These are phyloP conservation scores for Bonia amplexicaulis DNA, from an alignment of 176 grass and related monocot species.

Conservation along the genomic window DNA sequence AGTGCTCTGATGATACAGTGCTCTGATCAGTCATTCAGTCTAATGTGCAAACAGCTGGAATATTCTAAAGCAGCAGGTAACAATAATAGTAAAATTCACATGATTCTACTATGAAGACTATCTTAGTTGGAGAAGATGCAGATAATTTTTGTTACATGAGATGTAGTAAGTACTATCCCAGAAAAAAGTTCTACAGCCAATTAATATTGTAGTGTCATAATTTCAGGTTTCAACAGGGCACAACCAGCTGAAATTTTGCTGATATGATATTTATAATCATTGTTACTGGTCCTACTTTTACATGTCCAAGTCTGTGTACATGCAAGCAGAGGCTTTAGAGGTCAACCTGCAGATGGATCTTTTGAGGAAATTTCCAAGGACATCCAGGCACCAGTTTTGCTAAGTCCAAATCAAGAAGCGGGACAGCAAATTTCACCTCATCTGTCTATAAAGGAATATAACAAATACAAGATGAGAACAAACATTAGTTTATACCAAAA, in stretches of 20 bases:
- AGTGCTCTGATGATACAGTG: conserved; percentile 4
- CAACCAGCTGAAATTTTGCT: conserved; percentile 5
- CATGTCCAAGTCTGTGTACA: background rate
- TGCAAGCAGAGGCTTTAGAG: conserved; percentile 5
- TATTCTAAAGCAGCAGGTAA: background rate
- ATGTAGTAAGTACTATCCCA: background rate
- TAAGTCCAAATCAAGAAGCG: conserved; percentile 74
- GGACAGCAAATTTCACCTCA: conserved; percentile 93
- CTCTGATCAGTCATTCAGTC: background rate
- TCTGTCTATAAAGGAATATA: conserved; percentile 49
- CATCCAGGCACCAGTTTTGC: conserved; percentile 70
- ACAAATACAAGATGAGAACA: conserved; percentile 5
- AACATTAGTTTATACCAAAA: background rate
- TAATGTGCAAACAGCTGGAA: background rate
- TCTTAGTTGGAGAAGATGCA: background rate
- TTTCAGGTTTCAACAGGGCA: background rate
- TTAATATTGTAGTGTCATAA: background rate
- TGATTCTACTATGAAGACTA: background rate
- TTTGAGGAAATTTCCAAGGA: conserved; percentile 82
- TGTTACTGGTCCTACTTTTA: background rate
- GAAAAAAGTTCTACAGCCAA: background rate
- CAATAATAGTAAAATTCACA: background rate
- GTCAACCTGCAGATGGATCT: conserved; percentile 78
- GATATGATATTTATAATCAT: conserved; percentile 1
- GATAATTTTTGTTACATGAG: background rate